phyloP scores from a whole-genome alignment of 805 yeast species.

The Millerozyma acaciae region DNA sequence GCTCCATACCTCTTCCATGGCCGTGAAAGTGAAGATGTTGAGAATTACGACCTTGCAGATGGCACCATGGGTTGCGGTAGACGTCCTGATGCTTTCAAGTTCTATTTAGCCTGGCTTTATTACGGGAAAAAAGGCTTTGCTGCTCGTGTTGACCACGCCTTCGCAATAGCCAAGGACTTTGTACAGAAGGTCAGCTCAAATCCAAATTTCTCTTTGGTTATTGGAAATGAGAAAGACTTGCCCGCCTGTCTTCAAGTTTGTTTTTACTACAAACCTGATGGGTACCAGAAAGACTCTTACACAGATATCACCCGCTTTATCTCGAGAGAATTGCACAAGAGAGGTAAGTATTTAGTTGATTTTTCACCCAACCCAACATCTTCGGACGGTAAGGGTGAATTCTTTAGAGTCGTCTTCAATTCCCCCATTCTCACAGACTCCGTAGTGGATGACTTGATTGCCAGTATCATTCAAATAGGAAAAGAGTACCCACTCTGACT shows the following conservation, averaged over 20 bases:
- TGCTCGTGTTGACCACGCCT: conserved; percentile 70
- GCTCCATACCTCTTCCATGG: conserved; percentile 83
- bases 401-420: conserved; percentile 80
- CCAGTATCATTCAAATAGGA: conserved; percentile 25
- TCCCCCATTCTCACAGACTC: conserved; percentile 50
- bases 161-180: conserved; percentile 58
- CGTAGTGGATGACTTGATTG: conserved; percentile 34
- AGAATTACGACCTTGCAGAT: conserved; percentile 73
- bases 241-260: conserved; percentile 85
- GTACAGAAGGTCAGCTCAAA: conserved; percentile 36
- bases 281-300: conserved; percentile 30
- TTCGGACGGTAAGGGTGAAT: conserved; percentile 59
- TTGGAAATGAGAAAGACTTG: conserved; percentile 39
- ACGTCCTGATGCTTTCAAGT: conserved; percentile 74
- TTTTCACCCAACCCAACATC: conserved; percentile 63
- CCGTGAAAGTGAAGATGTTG: conserved; percentile 42
- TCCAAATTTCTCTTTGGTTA: conserved; percentile 51
- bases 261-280: conserved; percentile 59
- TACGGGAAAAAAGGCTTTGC: conserved; percentile 68
- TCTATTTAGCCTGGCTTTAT: conserved; percentile 78
- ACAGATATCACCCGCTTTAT: conserved; percentile 59
- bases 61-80: conserved; percentile 94
- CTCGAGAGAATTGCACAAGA: conserved; percentile 53
- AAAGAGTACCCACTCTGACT: conserved; percentile 6
- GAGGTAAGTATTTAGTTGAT: conserved; percentile 71